A percentile compares a stretch with the other conserved stretches of the same genome.
These are phyloP conservation scores for Calamus simplicifolius DNA, from an alignment of 176 grass and related monocot species.

Conservation along the genomic window DNA sequence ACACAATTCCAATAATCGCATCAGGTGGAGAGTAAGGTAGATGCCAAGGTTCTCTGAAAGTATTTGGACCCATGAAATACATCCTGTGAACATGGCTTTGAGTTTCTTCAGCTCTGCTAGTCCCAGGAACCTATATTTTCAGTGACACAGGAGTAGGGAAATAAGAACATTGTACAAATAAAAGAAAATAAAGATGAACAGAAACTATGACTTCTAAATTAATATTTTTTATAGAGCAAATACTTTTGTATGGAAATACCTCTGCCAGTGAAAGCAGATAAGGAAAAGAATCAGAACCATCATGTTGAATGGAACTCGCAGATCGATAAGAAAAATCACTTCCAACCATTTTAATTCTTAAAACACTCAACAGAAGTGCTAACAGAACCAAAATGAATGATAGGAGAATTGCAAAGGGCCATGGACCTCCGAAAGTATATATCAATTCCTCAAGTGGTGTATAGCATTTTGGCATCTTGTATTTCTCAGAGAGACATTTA, in stretches of 20 bases:
- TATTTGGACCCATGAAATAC: conserved; percentile 99
- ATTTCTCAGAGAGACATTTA: conserved; percentile 86
- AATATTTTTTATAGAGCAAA: not conserved
- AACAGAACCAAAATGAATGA: conserved; percentile 70
- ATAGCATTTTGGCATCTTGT: conserved; percentile 98
- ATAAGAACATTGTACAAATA: conserved; percentile 10
- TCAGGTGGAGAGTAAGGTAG: conserved; percentile 95
- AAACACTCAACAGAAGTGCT: conserved; percentile 66
- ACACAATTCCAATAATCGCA: conserved; percentile 98
- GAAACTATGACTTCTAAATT: not conserved
- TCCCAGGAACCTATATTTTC: conserved; percentile 67
- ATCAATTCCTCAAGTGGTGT: conserved; percentile 93
- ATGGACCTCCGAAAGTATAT: conserved; percentile 88
- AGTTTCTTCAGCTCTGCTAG: conserved; percentile 89
- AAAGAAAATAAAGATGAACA: not conserved
- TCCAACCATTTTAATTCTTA: conserved; percentile 93
- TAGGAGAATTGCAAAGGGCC: conserved; percentile 74
- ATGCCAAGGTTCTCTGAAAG: conserved; percentile 97
- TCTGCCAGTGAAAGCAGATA: conserved; percentile 94
- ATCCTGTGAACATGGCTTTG: conserved; percentile 97
- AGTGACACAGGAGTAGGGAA: conserved; percentile 10
- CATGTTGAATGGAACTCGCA: conserved; percentile 71
- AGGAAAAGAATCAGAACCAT: conserved; percentile 69
- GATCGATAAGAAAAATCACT: conserved; percentile 56
- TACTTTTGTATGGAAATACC: conserved; percentile 32